Conservation (phyloP, 78 protist genomes). For the Planoprotostelium fungivorum region DNA sequence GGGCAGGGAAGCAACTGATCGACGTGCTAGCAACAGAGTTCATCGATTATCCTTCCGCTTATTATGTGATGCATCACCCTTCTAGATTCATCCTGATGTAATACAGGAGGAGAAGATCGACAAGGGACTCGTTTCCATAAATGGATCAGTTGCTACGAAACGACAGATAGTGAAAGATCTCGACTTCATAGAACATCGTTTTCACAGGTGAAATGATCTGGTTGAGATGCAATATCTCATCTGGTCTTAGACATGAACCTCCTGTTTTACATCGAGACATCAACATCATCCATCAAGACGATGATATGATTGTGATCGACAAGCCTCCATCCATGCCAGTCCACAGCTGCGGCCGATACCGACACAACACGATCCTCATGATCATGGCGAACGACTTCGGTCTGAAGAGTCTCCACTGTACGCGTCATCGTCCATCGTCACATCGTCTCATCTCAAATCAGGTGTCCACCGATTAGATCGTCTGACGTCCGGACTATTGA, state of each 20-base stretch:
- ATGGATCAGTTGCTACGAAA: neutral
- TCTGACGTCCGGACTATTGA: slow-evolving; percentile 73
- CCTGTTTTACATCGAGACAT: neutral
- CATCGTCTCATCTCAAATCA: neutral
- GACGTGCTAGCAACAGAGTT: neutral
- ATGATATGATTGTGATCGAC: neutral
- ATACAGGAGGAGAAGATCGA: neutral
- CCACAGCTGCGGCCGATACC: slow-evolving; percentile 80
- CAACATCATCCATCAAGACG: neutral
- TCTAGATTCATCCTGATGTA: neutral
- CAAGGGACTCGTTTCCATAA: neutral
- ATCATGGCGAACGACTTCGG: slow-evolving; percentile 41
- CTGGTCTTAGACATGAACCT: neutral
- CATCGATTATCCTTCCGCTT: neutral
- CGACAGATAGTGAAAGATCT: neutral
- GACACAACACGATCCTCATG: slow-evolving; percentile 61
- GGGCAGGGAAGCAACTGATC: neutral
- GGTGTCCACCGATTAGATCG: slow-evolving; percentile 80
- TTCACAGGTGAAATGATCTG: neutral
- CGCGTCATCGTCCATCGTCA: neutral
- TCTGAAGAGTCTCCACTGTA: slow-evolving; percentile 19
- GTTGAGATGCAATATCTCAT: neutral
- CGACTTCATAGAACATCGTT: neutral
- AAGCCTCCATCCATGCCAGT: slow-evolving; percentile 14
- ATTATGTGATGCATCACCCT: neutral